Conservation (phyloP, 108 stramenopile species). For the Fragilaria radians region DNA sequence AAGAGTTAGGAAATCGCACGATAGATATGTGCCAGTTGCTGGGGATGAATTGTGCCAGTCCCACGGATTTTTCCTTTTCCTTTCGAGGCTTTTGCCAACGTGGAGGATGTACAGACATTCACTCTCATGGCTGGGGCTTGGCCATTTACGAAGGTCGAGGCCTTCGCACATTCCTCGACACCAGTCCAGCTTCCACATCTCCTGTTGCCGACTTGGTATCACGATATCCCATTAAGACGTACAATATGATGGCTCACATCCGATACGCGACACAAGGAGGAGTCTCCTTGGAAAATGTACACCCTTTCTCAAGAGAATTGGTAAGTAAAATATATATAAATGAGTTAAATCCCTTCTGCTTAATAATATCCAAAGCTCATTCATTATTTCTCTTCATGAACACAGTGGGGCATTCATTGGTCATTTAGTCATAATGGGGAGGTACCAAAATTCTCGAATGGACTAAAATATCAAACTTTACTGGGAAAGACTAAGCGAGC, state of each 20-base stretch:
- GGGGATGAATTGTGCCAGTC: conserved; percentile 67
- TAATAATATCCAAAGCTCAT: too few species aligned
- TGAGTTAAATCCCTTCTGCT: too few species aligned
- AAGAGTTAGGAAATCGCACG: too few species aligned
- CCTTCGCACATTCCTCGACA: conserved; percentile 68
- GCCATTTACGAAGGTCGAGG: conserved; percentile 81
- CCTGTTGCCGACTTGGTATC: conserved; percentile 74
- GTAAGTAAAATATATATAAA: too few species aligned
- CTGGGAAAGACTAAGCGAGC: conserved; percentile 17
- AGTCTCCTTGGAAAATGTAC: conserved; percentile 72
- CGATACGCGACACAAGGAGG: conserved; percentile 77
- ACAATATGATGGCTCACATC: conserved; percentile 82
- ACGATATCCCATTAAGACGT: conserved; percentile 41
- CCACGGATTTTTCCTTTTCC: conserved; percentile 77
- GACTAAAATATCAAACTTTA: conserved; percentile 11
- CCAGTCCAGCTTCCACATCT: conserved; percentile 47
- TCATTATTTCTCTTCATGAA: not conserved
- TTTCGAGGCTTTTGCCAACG: conserved; percentile 74
- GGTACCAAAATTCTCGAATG: conserved; percentile 36
- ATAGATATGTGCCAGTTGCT: conserved; percentile 54
- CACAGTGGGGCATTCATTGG: conserved; percentile 41
- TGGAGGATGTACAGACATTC: conserved; percentile 79
- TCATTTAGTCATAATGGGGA: conserved; percentile 84
- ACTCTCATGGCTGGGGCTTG: conserved; percentile 85
- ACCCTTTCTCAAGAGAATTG: conserved; percentile 80